Conservation (phyloP, 768 basidiomycete genomes). For the Amanita rubescens region DNA sequence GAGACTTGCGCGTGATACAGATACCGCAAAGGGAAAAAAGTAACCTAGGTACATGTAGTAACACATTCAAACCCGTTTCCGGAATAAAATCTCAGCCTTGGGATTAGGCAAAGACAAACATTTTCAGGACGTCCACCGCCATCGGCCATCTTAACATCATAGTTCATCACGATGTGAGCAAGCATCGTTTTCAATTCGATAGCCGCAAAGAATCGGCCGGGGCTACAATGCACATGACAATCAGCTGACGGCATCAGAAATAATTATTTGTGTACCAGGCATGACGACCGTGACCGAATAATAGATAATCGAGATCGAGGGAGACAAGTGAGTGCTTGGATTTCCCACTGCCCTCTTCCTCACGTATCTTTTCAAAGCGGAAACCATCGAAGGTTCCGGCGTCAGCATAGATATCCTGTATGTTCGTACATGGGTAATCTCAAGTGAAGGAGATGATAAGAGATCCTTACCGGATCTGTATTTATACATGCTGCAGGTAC, state of each 20-base stretch:
- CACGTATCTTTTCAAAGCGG: slow-evolving; percentile 29
- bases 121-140: slow-evolving; percentile 11
- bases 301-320: slow-evolving; percentile 19
- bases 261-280: slow-evolving; percentile 9
- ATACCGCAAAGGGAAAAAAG: too few species aligned
- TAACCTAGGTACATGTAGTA: too few species aligned
- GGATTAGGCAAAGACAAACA: slow-evolving; percentile 21
- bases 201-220: slow-evolving; percentile 31
- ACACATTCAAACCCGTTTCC: slow-evolving; percentile 12
- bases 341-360: slow-evolving; percentile 19
- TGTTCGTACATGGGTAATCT: too few species aligned
- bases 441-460: background rate
- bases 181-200: slow-evolving; percentile 26
- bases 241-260: background rate
- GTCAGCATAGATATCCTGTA: slow-evolving; percentile 27
- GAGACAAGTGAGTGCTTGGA: slow-evolving; percentile 26
- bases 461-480: slow-evolving; percentile 2
- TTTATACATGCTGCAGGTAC: slow-evolving; percentile 9
- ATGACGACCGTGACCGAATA: slow-evolving; percentile 25
- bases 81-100: slow-evolving; percentile 27
- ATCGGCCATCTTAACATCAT: slow-evolving; percentile 26
- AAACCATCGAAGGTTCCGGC: slow-evolving; percentile 29
- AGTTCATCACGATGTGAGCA: slow-evolving; percentile 24
- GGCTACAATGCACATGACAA: slow-evolving; percentile 7
- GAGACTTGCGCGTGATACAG: too few species aligned